Evolutionary conservation across 345 rosid genomes (phyloP).

Genomic region (Cardamine resedifolia): DNA sequence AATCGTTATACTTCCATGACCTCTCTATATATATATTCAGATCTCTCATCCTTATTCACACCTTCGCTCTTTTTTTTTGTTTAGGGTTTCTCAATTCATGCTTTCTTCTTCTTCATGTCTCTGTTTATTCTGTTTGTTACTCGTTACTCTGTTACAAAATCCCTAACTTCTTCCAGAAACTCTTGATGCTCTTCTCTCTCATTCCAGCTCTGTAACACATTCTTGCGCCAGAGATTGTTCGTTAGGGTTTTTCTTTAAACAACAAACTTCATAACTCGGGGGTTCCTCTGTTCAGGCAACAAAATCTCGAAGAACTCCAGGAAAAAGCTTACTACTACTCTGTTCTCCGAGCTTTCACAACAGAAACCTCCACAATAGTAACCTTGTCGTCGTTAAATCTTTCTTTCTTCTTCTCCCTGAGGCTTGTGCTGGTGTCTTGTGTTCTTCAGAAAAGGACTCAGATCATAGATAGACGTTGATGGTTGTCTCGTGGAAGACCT

Average conservation of each 20-base stretch:
- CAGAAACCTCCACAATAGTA: neutral
- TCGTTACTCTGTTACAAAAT: too few relatives aligned
- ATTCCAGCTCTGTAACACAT: conserved; percentile 10
- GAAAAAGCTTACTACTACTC: conserved; percentile 14
- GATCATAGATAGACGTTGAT: conserved; percentile 11
- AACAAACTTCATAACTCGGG: too few relatives aligned
- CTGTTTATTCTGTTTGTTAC: too few relatives aligned
- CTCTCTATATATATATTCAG: too few relatives aligned
- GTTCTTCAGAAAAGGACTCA: conserved; percentile 7
- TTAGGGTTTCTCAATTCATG: too few relatives aligned
- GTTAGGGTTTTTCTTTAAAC: neutral
- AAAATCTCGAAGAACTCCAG: neutral
- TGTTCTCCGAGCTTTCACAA: conserved; percentile 16
- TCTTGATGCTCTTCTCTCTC: neutral
- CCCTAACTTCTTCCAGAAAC: conserved; percentile 22
- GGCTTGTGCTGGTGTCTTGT: neutral
- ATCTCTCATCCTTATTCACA: too few relatives aligned
- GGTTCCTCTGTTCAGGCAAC: neutral
- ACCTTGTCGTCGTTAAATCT: neutral
- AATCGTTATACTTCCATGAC: too few relatives aligned
- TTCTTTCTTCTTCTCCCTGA: neutral
- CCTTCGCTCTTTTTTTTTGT: too few relatives aligned
- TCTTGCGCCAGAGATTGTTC: conserved; percentile 2
- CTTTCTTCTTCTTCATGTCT: too few relatives aligned
- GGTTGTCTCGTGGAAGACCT: too few relatives aligned